Base-by-base conservation (phyloP, 345 rosid genomes). In the Lenwebbia sp. region DNA sequence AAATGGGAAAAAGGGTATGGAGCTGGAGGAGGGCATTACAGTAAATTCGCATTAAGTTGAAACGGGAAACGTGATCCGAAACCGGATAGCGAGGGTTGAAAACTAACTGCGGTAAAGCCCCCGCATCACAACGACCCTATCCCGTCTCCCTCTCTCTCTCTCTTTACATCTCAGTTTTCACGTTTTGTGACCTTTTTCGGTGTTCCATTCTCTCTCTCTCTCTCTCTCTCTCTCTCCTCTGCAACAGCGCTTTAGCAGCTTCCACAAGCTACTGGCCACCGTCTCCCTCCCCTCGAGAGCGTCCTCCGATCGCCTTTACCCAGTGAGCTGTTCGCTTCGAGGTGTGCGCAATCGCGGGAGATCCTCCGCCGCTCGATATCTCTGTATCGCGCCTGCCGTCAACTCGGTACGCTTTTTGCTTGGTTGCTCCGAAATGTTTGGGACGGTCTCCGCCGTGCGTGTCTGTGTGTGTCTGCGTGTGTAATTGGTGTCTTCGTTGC, bases 61-160 rank as follows among this genome's bases (percentile, higher is more conserved):
- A 26, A 53, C 82, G 33, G 56, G 33, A 37, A 83, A 74, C 90
- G 83, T 55, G 86, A 82, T 87, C 86, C 75, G 83, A 17, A 41
- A 85, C 86, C 70, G 54, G 83, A 83, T 82, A 58, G 83, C 65
- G 25, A 28, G 58, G 87, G 90, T 91, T 91, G 88, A 89, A 65
- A 83, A 10, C 37, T 83, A 88, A 91, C 92, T 25, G 85, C 81
- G 87, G 87, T 88, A 62, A 86, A 65, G n/a, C 2, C 49, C 6
- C 47, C 53, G 33, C 57, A 15, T n/a, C 57, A 50, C 85, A 83
- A 83, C 87, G 62, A 78, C 53, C 86, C 78, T 81, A 22, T 74
- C 13, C 83, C 40, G 7, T 37, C 22, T 26, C 21, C 86, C 37
- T 10, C 83, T 81, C 54, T 33, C 85, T 88, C 83, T 82, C 84